Base-by-base conservation (phyloP, 345 rosid species). In the Barbarea vulgaris region DNA sequence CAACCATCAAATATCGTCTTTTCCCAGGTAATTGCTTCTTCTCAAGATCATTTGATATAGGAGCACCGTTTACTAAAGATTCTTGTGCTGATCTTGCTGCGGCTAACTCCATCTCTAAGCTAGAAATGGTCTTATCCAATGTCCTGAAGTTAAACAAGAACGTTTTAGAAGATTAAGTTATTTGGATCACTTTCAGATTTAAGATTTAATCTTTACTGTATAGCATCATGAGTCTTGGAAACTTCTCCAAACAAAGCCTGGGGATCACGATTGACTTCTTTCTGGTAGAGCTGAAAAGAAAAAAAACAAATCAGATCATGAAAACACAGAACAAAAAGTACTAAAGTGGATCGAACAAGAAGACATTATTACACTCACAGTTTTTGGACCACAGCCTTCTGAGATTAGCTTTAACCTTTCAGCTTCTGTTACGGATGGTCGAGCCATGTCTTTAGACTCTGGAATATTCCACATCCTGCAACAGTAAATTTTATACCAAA, bases 31-130 rank as follows among this genome's bases (percentile, higher is more conserved):
- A 73, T 67, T 69, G 82, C 21, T 73, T 77, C 69, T 42, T 79
- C 78, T 77, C 86, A 15, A 79, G 31, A 79, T 90, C 88, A 65
- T 85, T 86, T 0, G 97, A 80, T 65, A 78, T 37, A 33, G 98
- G 95, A 78, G 97, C 85, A 55, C 91, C 93, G 17, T 80, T 82
- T 24, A 84, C 67, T 66, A 91, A 70, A 57, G 97, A 86, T 64
- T 87, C 98, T 12, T 94, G 98, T 5, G 87, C 86, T 51, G 95
- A 87, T 79, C 87, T 88, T 69, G 98, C 96, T 47, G 96, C 98
- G 4, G 96, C 98, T 74, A 91, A 79, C 85, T 91, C 98, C 98
- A 88, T 90, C 86, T 94, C 98, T 67, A 94, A 83, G 80, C 77
- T 94, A 24, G 98, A 94, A 77, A 94, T 88, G 28, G 98, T 90